Conservation (phyloP, 192 early-diverging fungal genomes). For the Chytriomyces sp. region DNA sequence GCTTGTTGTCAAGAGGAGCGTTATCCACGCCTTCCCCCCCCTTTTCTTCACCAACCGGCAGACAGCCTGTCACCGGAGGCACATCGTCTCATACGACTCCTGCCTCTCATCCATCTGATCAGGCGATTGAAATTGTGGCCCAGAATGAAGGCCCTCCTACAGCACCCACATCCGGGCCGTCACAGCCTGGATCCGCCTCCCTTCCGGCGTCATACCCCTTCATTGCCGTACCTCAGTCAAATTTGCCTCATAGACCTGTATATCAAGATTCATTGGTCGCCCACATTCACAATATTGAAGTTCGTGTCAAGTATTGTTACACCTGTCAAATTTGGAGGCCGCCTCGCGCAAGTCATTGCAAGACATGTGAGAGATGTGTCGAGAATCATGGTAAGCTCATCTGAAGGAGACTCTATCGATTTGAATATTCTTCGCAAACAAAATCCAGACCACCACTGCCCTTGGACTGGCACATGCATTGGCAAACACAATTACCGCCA, state of each 20-base stretch:
- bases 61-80: too few relatives aligned
- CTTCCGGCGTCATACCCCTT: conserved; percentile 23
- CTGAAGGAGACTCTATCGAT: background rate
- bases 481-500: conserved; percentile 70
- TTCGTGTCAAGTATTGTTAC: conserved; percentile 86
- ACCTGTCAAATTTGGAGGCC: conserved; percentile 89
- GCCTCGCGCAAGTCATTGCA: conserved; percentile 85
- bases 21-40: too few relatives aligned
- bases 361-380: conserved; percentile 89
- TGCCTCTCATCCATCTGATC: too few relatives aligned
- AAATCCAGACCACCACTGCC: conserved; percentile 95
- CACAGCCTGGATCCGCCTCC: background rate
- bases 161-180: background rate
- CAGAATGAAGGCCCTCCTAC: background rate
- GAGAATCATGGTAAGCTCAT: conserved; percentile 48
- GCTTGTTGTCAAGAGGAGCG: too few relatives aligned
- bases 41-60: too few relatives aligned
- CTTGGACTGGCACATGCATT: conserved; percentile 93
- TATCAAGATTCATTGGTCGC: conserved; percentile 41
- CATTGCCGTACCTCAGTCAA: background rate
- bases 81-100: too few relatives aligned
- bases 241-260: background rate
- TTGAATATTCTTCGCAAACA: too few relatives aligned
- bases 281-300: conserved; percentile 57
- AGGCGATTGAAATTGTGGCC: too few relatives aligned